Base-by-base conservation (phyloP, 2,329 filamentous ascomycete genomes). In the Aspergillus transmontanensis region DNA sequence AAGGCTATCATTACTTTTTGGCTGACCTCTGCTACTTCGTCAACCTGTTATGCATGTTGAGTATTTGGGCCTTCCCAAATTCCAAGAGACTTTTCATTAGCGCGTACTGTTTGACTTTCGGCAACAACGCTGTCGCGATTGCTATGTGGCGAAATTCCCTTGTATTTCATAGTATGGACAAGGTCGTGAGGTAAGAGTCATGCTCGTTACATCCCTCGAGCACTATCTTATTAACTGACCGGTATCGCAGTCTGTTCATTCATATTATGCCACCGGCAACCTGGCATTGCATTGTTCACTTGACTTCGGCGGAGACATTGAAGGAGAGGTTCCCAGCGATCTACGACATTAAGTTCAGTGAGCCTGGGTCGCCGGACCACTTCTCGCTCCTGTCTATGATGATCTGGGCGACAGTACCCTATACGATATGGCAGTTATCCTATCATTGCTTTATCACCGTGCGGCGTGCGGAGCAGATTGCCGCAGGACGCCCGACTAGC, bases 91-190 rank as follows among this genome's bases (percentile, higher is more conserved):
- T 99, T 19, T 94, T 99, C 78, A 95, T 96, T 68, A 89, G 93
- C 69, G 90, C 92, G 0, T 99, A 94, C 78, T 98, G 95, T 73
- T 84, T 99, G 39, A 92, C 94, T 11, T 96, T 92, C 74, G 95
- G 95, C 66, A 99, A 99, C 80, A 99, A 99, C 75, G 95, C 95
- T 23, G 89, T 97, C 54, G 95, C 95, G 14, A 98, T 99, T 76
- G 93, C 95, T 75, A 95, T 99, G 94, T 99, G 95, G 95, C 89
- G 95, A 67, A 99, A 99, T 78, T 97, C 94, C 36, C 87, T 99
- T 74, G 95, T 99, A 54, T 99, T 99, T 78, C 95, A 99, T 83
- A 96, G 93, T 75, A 89, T 99, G 79, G 95, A 99, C 84, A 99
- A 99, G 80, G 93, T 98, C 65, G 96, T 94, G 14, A 95, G 92